Evolutionary conservation across 75 land plant genomes (phyloP).

Genomic region (Adiantum capillusveneris): DNA sequence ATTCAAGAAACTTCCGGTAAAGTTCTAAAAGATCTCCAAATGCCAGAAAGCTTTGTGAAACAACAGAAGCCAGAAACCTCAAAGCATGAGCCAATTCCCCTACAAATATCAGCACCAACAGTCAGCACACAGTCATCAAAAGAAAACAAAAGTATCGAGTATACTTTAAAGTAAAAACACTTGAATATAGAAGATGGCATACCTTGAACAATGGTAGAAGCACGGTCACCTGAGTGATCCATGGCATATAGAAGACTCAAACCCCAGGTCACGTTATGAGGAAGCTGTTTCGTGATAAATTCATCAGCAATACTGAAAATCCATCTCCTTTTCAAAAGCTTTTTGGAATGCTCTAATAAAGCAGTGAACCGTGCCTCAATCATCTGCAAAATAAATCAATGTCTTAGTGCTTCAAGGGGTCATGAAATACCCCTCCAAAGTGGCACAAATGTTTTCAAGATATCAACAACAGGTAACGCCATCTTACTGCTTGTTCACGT

Average conservation of each 20-base stretch:
- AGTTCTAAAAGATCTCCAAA: constrained; percentile 98
- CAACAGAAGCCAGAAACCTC: constrained; percentile 95
- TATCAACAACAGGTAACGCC: not conserved
- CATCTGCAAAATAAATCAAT: constrained; percentile 53
- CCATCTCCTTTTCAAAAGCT: constrained; percentile 77
- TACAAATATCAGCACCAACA: constrained; percentile 24
- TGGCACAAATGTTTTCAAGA: not conserved
- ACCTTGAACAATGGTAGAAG: constrained; percentile 82
- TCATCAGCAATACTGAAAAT: constrained; percentile 88
- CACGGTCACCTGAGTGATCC: constrained; percentile 86
- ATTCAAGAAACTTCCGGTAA: constrained; percentile 79
- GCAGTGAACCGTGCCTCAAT: constrained; percentile 65
- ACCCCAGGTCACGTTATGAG: constrained; percentile 98
- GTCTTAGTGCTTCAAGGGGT: not conserved
- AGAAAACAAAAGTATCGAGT: too few relatives aligned
- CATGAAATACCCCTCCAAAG: not conserved
- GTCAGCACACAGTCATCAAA: too few relatives aligned
- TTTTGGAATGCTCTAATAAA: constrained; percentile 65
- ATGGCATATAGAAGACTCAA: constrained; percentile 88
- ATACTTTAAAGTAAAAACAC: too few relatives aligned
- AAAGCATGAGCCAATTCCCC: constrained; percentile 97
- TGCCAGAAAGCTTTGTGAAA: constrained; percentile 98
- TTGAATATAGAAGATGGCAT: not conserved
- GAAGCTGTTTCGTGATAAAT: constrained; percentile 94
- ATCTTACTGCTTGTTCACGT: constrained; percentile 82